Evolutionary conservation across 345 rosid species (phyloP).

Genomic region (Ceriops tagal): DNA sequence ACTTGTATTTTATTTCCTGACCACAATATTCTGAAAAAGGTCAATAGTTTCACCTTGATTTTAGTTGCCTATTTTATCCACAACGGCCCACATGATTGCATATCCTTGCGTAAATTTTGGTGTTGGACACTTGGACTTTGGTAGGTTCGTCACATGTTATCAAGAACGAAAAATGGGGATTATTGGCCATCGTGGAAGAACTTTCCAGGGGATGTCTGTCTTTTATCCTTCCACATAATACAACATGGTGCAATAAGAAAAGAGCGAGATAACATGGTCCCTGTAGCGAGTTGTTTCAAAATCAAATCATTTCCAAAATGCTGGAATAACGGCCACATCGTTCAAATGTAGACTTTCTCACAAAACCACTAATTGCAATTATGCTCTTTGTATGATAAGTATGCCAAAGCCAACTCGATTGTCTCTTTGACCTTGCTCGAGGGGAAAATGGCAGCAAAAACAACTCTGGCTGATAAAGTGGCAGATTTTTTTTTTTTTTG

Average conservation of each 20-base stretch:
- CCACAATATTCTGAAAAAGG: too few species aligned
- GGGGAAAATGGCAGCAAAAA: too few species aligned
- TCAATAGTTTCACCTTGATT: too few species aligned
- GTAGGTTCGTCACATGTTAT: conserved; percentile 21
- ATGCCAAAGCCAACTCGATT: conserved; percentile 14
- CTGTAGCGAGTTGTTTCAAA: background rate
- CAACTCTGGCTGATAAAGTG: background rate
- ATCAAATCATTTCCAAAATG: conserved; percentile 10
- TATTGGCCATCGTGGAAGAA: conserved; percentile 4
- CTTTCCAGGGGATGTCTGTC: too few species aligned
- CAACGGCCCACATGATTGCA: background rate
- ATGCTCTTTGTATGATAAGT: conserved; percentile 9
- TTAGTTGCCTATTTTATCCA: too few species aligned
- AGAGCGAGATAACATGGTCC: background rate
- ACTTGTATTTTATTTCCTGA: too few species aligned
- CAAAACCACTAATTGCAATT: background rate
- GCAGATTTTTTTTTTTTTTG: background rate
- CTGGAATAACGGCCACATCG: conserved; percentile 5
- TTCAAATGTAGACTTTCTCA: background rate
- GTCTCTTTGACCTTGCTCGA: conserved; percentile 6
- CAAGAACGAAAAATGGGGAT: conserved; percentile 10
- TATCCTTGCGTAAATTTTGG: background rate
- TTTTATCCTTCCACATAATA: too few species aligned
- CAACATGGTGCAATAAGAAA: background rate
- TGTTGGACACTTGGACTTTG: conserved; percentile 11